Conservation (phyloP, 106 monocot species). For the Dendrobium huoshanense region DNA sequence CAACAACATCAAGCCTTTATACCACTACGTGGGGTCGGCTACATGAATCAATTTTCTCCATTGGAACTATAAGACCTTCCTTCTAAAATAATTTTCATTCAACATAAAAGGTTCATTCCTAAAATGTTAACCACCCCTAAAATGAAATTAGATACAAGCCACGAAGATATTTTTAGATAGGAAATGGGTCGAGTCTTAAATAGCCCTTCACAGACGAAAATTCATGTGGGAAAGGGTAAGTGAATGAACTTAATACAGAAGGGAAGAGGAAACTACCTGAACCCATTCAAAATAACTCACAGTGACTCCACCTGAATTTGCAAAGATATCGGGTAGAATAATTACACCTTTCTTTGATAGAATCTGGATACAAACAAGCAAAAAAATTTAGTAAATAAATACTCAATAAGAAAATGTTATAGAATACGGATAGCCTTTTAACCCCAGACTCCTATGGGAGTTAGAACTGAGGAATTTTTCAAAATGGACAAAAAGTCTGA, state of each 20-base stretch:
- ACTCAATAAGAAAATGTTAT: background rate
- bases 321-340: conserved; percentile 75
- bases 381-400: background rate
- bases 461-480: background rate
- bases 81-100: too few species aligned
- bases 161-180: too few species aligned
- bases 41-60: too few species aligned
- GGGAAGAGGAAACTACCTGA: conserved; percentile 39
- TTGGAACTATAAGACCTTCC: too few species aligned
- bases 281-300: conserved; percentile 97
- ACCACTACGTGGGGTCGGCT: too few species aligned
- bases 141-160: too few species aligned
- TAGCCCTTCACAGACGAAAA: too few species aligned
- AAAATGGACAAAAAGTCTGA: conserved; percentile 1
- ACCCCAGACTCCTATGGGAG: background rate
- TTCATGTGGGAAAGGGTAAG: too few species aligned
- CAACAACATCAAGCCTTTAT: too few species aligned
- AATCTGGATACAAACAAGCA: conserved; percentile 35
- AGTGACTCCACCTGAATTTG: conserved; percentile 81
- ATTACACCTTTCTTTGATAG: conserved; percentile 76
- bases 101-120: too few species aligned
- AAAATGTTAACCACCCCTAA: too few species aligned
- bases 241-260: background rate
- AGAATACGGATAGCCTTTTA: background rate
- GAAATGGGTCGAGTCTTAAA: too few species aligned